Evolutionary conservation across 495 filamentous ascomycete genomes (phyloP), one percentile per base, ranked within the genome.

Genomic region (Diplogelasinospora grovesii): DNA sequence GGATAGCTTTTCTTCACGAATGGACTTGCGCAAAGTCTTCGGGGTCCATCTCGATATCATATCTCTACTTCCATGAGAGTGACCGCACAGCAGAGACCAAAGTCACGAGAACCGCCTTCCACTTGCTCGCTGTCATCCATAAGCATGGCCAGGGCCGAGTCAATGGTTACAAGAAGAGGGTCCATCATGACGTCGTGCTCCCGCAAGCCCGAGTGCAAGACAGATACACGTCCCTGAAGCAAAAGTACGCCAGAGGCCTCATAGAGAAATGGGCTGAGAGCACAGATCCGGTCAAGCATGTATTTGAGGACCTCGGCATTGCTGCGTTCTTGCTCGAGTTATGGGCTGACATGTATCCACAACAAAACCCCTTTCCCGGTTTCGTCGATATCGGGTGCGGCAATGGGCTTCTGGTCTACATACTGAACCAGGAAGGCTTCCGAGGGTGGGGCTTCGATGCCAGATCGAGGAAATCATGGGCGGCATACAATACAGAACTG

Each of bases 381-480:
- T 98, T 98, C 52, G 85, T 96, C 8, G 93, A 97, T 54, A 82
- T 98, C 32, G 92, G 89, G 11, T 97, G 92, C 53, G 92, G 92
- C 4, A 97, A 96, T 55, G 92, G 92, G 10, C 73, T 97, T 1
- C 74, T 98, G n/a, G 85, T 95, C 8, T 77, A 90, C 50, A 75
- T 97, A 23, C 75, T 97, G 4, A 65, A 82, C 8, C 68, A 73
- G 50, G 89, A 97, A 66, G 90, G 89, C 4, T 97, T 85, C 61
- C 39, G 49, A 4, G 92, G 92, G 20, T 90, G 81, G 74, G 93
- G 92, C 2, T 94, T 96, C 54, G 92, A 98, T 61, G 92, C 88
- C 8, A 69, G 87, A 18, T 61, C 60, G 36, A 75, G 92, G 36
- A 94, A 86, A 56, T 86, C 86, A 0, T 98, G 92, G 92, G 64